Evolutionary conservation across 768 basidiomycete genomes (phyloP).

Genomic region (Boletus pseudo-olivaceus): DNA sequence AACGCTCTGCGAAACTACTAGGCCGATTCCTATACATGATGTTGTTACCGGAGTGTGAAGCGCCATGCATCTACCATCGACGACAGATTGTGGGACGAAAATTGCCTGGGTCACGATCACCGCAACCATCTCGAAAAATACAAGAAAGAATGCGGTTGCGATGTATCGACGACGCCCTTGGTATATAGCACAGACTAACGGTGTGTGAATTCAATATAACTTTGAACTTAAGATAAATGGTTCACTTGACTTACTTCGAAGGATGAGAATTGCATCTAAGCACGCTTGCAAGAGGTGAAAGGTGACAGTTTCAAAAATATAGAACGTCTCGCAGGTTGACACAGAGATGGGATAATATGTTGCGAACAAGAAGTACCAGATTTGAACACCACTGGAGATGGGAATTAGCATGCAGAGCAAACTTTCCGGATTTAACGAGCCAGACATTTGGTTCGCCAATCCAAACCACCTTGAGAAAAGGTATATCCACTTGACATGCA

Average conservation of each 20-base stretch:
- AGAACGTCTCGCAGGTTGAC: conserved; percentile 3
- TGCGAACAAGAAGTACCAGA: neutral
- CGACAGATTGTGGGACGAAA: neutral
- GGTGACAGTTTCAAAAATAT: neutral
- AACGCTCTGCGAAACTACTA: conserved; percentile 9
- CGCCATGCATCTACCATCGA: conserved; percentile 12
- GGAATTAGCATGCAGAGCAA: conserved; percentile 2
- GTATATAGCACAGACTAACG: conserved; percentile 16
- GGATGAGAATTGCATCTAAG: conserved; percentile 13
- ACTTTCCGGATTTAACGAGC: neutral
- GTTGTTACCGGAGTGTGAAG: neutral
- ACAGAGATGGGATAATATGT: neutral
- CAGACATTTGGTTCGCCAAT: conserved; percentile 15
- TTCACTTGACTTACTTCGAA: conserved; percentile 16
- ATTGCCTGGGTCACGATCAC: neutral
- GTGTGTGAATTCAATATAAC: neutral
- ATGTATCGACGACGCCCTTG: conserved; percentile 1
- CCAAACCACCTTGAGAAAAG: conserved; percentile 25
- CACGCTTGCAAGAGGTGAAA: conserved; percentile 15
- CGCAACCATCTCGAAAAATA: conserved; percentile 3
- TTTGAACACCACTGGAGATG: conserved; percentile 1
- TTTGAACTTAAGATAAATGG: neutral
- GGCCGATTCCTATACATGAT: neutral
- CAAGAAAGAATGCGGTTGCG: neutral
- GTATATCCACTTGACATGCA: conserved; percentile 19